These are phyloP conservation scores for Trichoderma gamsii DNA, from an alignment of 495 filamentous ascomycete genomes.

Conservation along the genomic window DNA sequence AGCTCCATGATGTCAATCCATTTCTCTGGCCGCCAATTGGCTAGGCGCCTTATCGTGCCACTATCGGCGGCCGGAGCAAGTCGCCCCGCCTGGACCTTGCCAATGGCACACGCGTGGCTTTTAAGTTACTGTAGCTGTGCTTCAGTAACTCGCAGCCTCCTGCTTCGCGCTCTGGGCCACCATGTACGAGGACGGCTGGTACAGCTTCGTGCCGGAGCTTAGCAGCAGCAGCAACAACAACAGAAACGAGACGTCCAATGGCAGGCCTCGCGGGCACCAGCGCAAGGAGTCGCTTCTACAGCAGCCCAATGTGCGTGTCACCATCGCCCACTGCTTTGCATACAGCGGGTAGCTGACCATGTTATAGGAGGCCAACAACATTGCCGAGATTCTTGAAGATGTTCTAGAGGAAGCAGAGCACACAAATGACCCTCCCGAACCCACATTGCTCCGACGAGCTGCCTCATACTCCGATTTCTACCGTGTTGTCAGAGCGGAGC, in stretches of 20 bases:
- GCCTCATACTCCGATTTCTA: slow-evolving; percentile 75
- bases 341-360: neutral
- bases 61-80: neutral
- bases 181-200: slow-evolving; percentile 75
- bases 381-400: slow-evolving; percentile 36
- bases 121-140: neutral
- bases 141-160: neutral
- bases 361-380: slow-evolving; percentile 11
- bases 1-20: neutral
- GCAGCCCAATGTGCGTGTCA: slow-evolving; percentile 57
- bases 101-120: slow-evolving; percentile 7
- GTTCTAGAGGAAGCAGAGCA: slow-evolving; percentile 46
- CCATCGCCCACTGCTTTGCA: neutral
- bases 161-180: slow-evolving; percentile 6
- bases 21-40: neutral
- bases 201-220: slow-evolving; percentile 55
- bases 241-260: slow-evolving; percentile 20
- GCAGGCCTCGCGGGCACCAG: slow-evolving; percentile 43
- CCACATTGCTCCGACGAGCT: slow-evolving; percentile 56
- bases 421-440: slow-evolving; percentile 51
- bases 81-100: neutral
- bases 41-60: neutral
- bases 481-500: slow-evolving; percentile 51
- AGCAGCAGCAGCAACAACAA: slow-evolving; percentile 41
- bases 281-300: slow-evolving; percentile 61